A percentile compares a stretch with the other conserved stretches of the same genome.
Evolutionary conservation across 225 moss, liverwort and hornwort genomes (phyloP).

Genomic region (Thuidium tamariscinum): DNA sequence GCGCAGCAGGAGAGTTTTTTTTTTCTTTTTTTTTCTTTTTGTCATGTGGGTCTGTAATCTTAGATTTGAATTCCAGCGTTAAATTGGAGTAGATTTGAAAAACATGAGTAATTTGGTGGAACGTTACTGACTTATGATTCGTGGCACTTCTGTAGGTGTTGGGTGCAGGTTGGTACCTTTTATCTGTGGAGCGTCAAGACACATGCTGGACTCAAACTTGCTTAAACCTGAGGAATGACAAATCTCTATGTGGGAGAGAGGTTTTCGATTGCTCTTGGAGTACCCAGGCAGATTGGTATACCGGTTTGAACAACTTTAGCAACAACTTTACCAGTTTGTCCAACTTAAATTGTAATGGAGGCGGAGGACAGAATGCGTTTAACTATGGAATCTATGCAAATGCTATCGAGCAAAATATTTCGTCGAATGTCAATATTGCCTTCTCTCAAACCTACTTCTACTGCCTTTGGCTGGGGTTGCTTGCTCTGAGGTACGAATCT

Average conservation of each 20-base stretch:
- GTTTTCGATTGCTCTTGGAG: slow-evolving; percentile 12
- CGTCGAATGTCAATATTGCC: neutral
- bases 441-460: slow-evolving; percentile 46
- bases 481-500: slow-evolving; percentile 21
- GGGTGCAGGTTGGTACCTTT: slow-evolving; percentile 75
- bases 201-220: slow-evolving; percentile 37
- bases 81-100: neutral
- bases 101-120: neutral
- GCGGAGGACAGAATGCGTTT: neutral
- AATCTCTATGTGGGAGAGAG: neutral
- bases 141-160: slow-evolving; percentile 32
- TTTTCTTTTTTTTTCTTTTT: too few species aligned
- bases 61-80: neutral
- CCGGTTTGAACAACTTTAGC: neutral
- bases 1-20: neutral
- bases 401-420: slow-evolving; percentile 5
- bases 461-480: slow-evolving; percentile 51
- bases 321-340: neutral
- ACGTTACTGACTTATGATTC: neutral
- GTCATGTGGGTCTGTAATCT: neutral
- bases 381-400: slow-evolving; percentile 28
- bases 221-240: neutral
- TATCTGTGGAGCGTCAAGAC: slow-evolving; percentile 80
- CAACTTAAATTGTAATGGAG: neutral
- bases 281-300: neutral